A percentile compares a stretch with the other conserved stretches of the same genome.
phyloP scores from a whole-genome alignment of 2,329 filamentous ascomycete genomes.

The Pseudogymnoascus sp. region DNA sequence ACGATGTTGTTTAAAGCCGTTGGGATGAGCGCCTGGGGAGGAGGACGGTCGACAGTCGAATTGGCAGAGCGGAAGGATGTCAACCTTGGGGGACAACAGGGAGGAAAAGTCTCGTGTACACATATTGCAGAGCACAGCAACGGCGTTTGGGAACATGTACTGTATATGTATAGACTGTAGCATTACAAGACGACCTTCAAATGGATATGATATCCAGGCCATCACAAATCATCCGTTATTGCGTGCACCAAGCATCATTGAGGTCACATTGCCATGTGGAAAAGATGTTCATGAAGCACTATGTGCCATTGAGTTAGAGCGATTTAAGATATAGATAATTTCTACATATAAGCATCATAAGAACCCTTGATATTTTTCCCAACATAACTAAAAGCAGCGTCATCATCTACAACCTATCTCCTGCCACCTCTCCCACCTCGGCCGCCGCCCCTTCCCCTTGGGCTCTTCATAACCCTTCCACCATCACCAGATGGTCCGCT shows the following conservation, averaged over 20 bases:
- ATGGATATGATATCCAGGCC: not conserved
- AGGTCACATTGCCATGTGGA: not conserved
- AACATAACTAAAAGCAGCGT: slow-evolving; percentile 2
- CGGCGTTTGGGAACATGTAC: slow-evolving; percentile 16
- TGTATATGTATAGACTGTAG: slow-evolving; percentile 19
- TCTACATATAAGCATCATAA: slow-evolving; percentile 7
- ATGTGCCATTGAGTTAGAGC: not conserved
- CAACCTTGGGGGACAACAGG: slow-evolving; percentile 2
- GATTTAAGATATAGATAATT: not conserved
- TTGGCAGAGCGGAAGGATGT: not conserved
- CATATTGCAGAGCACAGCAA: slow-evolving; percentile 10
- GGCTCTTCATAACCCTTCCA: slow-evolving; percentile 25
- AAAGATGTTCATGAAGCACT: not conserved
- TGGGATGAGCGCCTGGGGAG: not conserved
- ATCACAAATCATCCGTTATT: not conserved
- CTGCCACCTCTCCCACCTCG: slow-evolving; percentile 22
- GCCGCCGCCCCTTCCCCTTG: not conserved
- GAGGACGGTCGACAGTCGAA: not conserved
- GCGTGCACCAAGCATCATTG: not conserved
- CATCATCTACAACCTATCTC: slow-evolving; percentile 15
- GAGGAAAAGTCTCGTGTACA: slow-evolving; percentile 8
- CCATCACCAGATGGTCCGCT: slow-evolving; percentile 18
- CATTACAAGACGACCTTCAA: slow-evolving; percentile 21
- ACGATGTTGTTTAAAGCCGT: not conserved
- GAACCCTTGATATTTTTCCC: slow-evolving; percentile 5